Base-by-base conservation (phyloP, 345 rosid species). In the Brassica nigra region DNA sequence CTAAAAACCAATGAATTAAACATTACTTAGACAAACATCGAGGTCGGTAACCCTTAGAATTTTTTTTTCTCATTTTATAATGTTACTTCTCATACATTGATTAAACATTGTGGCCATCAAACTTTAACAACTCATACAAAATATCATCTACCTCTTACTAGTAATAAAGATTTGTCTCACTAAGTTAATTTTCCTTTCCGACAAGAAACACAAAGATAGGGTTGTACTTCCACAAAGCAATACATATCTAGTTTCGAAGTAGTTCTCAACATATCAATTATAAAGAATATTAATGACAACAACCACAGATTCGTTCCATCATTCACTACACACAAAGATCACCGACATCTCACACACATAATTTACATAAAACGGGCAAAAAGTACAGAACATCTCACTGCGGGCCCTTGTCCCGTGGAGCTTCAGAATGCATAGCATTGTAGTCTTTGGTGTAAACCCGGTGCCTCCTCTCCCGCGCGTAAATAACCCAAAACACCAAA, bases 401-500 rank as follows among this genome's bases (percentile, higher is more conserved):
- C 0, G 69, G 76, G 4, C 76, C 74, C 81, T 88, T 88, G 76
- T 79, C 80, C 11, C 62, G 78, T 11, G 71, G 71, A 77, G 78
- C 81, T 66, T 71, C 83, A 14, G 79, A 3, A 18, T 67, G 72
- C 80, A 77, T 65, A 63, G 83, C 67, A 66, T 70, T 44, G 28
- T 82, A 82, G 74, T 85, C 84, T 83, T 88, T 93, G 1, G 97
- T 86, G 82, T 91, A 89, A 6, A 87, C 91, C 2, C 98, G 91
- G 73, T 95, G 98, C 76, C 92, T 80, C 34, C 97, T 83, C 85
- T 95, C 97, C 42, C 97, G 75, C 3, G 98, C 90, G 16, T 95
- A 93, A 16, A 95, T 81, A 33, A 95, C 90, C 98, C 98, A 95
- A 86, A 95, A 93, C 80, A 95, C 87, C 74, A 95, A 68, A 14